Evolutionary conservation across 2,329 filamentous ascomycete genomes (phyloP).

Genomic region (Claviceps fusiformis): DNA sequence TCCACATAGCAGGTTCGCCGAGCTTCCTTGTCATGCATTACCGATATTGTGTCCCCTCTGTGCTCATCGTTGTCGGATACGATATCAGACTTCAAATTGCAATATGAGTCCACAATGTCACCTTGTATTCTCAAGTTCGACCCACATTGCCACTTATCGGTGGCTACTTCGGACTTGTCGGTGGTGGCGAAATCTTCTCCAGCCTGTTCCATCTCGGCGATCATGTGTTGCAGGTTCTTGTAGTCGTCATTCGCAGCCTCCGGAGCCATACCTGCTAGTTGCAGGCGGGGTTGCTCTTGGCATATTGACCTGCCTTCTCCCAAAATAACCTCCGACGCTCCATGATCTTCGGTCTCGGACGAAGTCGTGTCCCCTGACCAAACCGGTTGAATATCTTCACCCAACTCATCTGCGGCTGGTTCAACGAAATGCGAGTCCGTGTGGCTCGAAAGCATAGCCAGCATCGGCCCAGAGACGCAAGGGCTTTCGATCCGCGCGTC

Average conservation of each 20-base stretch:
- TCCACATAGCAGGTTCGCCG: background rate
- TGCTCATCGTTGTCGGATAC: constrained; percentile 41
- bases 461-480: constrained; percentile 31
- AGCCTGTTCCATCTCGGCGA: background rate
- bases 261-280: background rate
- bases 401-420: constrained; percentile 6
- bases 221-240: background rate
- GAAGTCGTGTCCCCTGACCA: background rate
- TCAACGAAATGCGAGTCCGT: constrained; percentile 25
- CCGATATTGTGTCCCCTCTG: constrained; percentile 11
- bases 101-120: constrained; percentile 31
- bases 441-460: constrained; percentile 29
- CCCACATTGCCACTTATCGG: constrained; percentile 1
- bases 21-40: background rate
- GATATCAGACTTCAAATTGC: constrained; percentile 32
- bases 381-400: background rate
- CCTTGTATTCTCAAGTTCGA: constrained; percentile 28
- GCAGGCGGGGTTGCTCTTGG: background rate
- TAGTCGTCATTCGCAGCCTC: background rate
- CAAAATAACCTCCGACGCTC: background rate
- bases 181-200: background rate
- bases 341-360: background rate
- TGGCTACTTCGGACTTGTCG: background rate
- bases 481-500: constrained; percentile 21
- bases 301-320: background rate